A percentile compares a stretch with the other conserved stretches of the same genome.
phyloP scores from a whole-genome alignment of 1,284 basidiomycete species.

The Malassezia nana region DNA sequence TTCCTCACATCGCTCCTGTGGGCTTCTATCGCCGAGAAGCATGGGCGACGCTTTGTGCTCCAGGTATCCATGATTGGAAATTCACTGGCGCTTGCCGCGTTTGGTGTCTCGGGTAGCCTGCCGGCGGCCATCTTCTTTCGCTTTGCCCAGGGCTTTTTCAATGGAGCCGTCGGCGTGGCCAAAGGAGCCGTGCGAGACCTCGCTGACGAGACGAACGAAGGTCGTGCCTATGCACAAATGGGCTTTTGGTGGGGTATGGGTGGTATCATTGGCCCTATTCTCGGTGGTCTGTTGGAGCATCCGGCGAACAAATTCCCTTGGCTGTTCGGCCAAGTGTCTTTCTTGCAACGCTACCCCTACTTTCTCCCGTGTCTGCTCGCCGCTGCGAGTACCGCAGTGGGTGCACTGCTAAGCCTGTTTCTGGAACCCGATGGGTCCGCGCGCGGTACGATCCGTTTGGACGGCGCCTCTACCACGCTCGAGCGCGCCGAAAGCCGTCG shows the following conservation, averaged over 20 bases:
- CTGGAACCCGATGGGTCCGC: constrained; percentile 61
- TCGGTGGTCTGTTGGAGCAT: constrained; percentile 55
- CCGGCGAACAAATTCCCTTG: constrained; percentile 75
- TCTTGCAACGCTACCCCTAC: constrained; percentile 79
- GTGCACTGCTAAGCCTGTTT: constrained; percentile 75
- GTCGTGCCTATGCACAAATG: constrained; percentile 81
- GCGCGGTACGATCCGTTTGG: constrained; percentile 28
- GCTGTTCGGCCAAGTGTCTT: constrained; percentile 55
- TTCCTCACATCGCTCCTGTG: constrained; percentile 80
- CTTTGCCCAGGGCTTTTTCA: constrained; percentile 88
- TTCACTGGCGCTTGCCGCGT: constrained; percentile 64
- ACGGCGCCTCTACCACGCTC: not conserved
- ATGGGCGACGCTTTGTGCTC: constrained; percentile 75
- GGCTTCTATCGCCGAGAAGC: constrained; percentile 85
- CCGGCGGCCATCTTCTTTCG: constrained; percentile 69
- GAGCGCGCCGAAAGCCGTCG: not conserved
- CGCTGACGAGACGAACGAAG: constrained; percentile 81
- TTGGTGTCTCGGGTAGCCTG: constrained; percentile 63
- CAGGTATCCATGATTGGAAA: constrained; percentile 75
- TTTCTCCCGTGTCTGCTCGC: constrained; percentile 71
- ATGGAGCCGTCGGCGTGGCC: constrained; percentile 84
- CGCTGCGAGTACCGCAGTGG: constrained; percentile 52
- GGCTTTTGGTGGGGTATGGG: constrained; percentile 95
- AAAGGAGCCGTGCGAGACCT: constrained; percentile 71
- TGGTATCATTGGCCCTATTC: constrained; percentile 63